These are phyloP conservation scores for Lyophyllum atratum DNA, from an alignment of 768 basidiomycete genomes.

Conservation along the genomic window DNA sequence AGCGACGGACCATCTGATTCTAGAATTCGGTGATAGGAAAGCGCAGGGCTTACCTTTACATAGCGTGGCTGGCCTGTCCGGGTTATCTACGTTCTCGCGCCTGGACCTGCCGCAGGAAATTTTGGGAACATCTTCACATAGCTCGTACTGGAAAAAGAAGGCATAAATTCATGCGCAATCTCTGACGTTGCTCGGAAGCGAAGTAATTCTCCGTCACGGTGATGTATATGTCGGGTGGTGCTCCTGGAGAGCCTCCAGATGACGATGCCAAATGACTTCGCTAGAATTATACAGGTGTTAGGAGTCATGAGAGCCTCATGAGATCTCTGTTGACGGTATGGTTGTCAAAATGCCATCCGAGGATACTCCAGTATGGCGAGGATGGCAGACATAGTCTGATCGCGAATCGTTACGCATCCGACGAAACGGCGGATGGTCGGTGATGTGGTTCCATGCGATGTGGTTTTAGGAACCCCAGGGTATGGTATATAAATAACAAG, in stretches of 20 bases:
- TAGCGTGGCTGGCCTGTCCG: too few relatives aligned
- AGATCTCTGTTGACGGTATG: neutral
- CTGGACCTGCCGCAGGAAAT: too few relatives aligned
- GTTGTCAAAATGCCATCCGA: conserved; percentile 3
- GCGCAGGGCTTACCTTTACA: too few relatives aligned
- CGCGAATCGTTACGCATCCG: conserved; percentile 18
- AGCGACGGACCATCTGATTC: too few relatives aligned
- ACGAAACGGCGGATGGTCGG: conserved; percentile 42
- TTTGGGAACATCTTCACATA: too few relatives aligned
- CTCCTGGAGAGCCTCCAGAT: neutral
- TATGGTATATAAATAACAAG: neutral
- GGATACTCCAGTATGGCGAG: conserved; percentile 3
- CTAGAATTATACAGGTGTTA: neutral
- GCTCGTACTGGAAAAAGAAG: too few relatives aligned
- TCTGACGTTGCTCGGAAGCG: too few relatives aligned
- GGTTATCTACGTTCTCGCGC: too few relatives aligned
- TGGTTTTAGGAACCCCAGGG: neutral
- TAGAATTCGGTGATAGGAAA: too few relatives aligned
- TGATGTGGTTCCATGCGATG: neutral
- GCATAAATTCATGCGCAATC: too few relatives aligned
- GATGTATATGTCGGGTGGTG: neutral
- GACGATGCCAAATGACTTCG: neutral
- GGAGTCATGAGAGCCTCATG: neutral
- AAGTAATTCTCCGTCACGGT: too few relatives aligned
- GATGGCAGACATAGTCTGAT: neutral